A percentile compares a stretch with the other conserved stretches of the same genome.
Evolutionary conservation across 1,284 basidiomycete genomes (phyloP).

Genomic region (Ustilago loliicola): DNA sequence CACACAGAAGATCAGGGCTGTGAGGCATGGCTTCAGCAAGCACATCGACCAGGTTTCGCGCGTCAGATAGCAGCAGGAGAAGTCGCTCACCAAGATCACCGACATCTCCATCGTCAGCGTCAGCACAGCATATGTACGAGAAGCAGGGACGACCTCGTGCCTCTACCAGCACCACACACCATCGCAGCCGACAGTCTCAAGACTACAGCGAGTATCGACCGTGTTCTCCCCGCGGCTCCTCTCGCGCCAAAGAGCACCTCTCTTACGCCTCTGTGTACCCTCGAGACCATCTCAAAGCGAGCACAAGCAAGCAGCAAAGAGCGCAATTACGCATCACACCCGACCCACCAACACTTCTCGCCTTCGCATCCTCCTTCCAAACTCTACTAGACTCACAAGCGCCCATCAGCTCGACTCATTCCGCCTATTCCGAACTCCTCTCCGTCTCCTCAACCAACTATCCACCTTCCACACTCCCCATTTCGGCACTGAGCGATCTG

Average conservation of each 20-base stretch:
- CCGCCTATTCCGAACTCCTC: slow-evolving; percentile 44
- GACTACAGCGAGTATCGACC: slow-evolving; percentile 2
- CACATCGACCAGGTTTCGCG: slow-evolving; percentile 5
- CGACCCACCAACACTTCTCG: slow-evolving; percentile 26
- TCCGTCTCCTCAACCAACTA: slow-evolving; percentile 34
- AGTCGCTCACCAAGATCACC: slow-evolving; percentile 2
- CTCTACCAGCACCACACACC: background rate
- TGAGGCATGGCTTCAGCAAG: slow-evolving; percentile 22
- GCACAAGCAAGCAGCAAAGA: background rate
- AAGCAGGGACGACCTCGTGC: background rate
- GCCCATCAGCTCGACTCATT: slow-evolving; percentile 38
- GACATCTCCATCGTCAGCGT: background rate
- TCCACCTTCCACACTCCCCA: slow-evolving; percentile 44
- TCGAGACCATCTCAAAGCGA: background rate
- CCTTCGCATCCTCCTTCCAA: slow-evolving; percentile 44
- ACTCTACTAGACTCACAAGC: slow-evolving; percentile 45
- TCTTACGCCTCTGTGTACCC: background rate
- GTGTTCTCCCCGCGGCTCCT: background rate
- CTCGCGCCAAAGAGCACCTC: background rate
- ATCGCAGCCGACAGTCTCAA: background rate
- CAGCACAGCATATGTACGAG: background rate
- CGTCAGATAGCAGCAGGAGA: background rate
- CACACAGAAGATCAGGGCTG: too few species aligned
- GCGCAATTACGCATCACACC: slow-evolving; percentile 13
- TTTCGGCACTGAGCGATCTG: slow-evolving; percentile 28